Base-by-base conservation (phyloP, 345 rosid species). In the Arabidopsis arenosa region DNA sequence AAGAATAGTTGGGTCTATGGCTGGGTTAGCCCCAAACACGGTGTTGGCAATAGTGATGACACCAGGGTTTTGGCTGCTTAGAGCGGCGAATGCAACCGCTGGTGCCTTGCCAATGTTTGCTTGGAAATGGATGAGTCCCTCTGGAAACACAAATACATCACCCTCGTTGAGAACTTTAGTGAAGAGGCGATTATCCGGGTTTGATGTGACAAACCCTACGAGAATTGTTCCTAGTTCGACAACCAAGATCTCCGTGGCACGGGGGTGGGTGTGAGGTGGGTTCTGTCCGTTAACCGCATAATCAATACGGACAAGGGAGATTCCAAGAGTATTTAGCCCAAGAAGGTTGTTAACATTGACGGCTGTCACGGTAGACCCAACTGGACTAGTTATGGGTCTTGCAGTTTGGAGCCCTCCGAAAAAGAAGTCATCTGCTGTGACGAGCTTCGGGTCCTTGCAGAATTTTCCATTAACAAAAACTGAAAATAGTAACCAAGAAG, bases 261-360 rank as follows among this genome's bases (percentile, higher is more conserved):
- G 82, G 21, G 82, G 82, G 7, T 79, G 82, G 2, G 54, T 74
- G 63, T 79, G 82, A 37, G 79, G 82, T 0, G 79, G 79, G 74
- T 51, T 75, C 4, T 40, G 47, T 7, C 83, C 80, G 1, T 44
- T 4, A 0, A 39, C n/a, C 32, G 7, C 67, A 9, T 37, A 77
- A 10, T 77, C 80, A 1, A 71, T 41, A 35, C 80, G 80, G 7
- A 13, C 80, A 26, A 64, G 0, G 8, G 80, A 71, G 71, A 77
- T 64, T 40, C 76, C 80, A 63, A 77, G 72, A 1, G 80, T 77
- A 66, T 76, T 77, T 18, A 77, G 5, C 4, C 80, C 76, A 2
- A 17, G 71, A 54, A 77, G 33, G 1, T 72, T 21, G 49, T 41
- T 32, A 10, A 43, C 74, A 33, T 30, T 66, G 2, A 67, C 74